These are phyloP conservation scores for Aschersonia sp. DNA, from an alignment of 2,329 filamentous ascomycete species.

Conservation along the genomic window DNA sequence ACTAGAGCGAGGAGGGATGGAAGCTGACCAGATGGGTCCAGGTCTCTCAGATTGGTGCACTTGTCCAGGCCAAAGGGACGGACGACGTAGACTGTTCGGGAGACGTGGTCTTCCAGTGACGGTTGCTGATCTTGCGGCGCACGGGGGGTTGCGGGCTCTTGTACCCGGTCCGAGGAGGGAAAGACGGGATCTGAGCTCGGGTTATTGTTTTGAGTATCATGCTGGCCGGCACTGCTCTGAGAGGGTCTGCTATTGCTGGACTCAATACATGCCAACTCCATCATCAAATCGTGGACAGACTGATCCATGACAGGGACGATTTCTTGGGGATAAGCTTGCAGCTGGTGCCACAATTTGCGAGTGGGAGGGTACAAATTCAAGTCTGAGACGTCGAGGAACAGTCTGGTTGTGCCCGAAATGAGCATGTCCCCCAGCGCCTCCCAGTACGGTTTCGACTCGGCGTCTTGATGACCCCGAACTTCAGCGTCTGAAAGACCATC, in stretches of 20 bases:
- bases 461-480: constrained; percentile 52
- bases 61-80: constrained; percentile 79
- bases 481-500: constrained; percentile 73
- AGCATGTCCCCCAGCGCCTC: constrained; percentile 84
- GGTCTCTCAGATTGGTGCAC: constrained; percentile 79
- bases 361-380: constrained; percentile 88
- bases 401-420: constrained; percentile 63
- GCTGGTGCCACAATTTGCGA: constrained; percentile 86
- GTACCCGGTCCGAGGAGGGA: constrained; percentile 63
- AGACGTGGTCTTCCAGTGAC: constrained; percentile 66
- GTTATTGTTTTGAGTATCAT: constrained; percentile 26
- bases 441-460: constrained; percentile 69
- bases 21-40: constrained; percentile 64
- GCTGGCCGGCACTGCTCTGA: constrained; percentile 38
- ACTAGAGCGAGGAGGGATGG: not conserved
- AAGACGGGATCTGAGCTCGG: constrained; percentile 63
- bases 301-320: constrained; percentile 96
- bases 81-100: constrained; percentile 68
- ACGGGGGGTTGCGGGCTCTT: constrained; percentile 23
- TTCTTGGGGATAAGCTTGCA: constrained; percentile 88
- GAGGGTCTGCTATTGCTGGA: constrained; percentile 53
- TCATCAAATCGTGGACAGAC: constrained; percentile 81
- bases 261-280: constrained; percentile 72
- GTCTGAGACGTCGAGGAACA: constrained; percentile 82
- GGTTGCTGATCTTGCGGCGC: constrained; percentile 28